Evolutionary conservation across 2,329 filamentous ascomycete species (phyloP).

Genomic region (Alternaria brassicae): DNA sequence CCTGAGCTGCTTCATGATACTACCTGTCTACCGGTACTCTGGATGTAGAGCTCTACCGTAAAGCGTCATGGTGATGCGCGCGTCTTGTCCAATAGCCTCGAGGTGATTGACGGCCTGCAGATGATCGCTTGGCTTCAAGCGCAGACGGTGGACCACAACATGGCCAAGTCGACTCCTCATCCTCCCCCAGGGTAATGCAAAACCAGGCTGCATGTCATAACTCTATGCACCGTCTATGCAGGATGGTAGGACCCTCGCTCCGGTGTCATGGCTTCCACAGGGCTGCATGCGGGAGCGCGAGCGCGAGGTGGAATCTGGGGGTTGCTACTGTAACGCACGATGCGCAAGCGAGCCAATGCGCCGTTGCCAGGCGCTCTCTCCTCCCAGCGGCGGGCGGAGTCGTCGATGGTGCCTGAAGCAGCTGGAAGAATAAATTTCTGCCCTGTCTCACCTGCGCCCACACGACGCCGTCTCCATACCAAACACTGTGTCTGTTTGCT

Average conservation of each 20-base stretch:
- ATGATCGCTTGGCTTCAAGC: conserved; percentile 1
- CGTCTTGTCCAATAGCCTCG: conserved; percentile 13
- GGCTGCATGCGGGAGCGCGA: conserved; percentile 26
- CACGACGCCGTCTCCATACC: background rate
- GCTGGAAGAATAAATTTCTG: conserved; percentile 2
- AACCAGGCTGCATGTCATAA: background rate
- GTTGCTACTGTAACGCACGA: conserved; percentile 31
- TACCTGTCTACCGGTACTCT: background rate
- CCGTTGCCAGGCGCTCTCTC: conserved; percentile 24
- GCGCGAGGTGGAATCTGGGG: conserved; percentile 25
- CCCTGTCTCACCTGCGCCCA: background rate
- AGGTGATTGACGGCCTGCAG: conserved; percentile 6
- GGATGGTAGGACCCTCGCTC: background rate
- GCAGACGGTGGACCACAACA: background rate
- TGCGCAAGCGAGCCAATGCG: conserved; percentile 37
- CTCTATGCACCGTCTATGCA: conserved; percentile 8
- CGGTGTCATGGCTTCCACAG: conserved; percentile 19
- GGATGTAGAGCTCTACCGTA: background rate
- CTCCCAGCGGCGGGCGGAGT: conserved; percentile 5
- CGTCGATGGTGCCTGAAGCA: conserved; percentile 18
- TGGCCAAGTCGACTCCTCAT: background rate
- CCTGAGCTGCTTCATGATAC: no score
- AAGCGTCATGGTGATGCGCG: conserved; percentile 14
- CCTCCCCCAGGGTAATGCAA: background rate
- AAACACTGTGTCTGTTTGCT: conserved; percentile 5